Evolutionary conservation across 2,329 filamentous ascomycete species (phyloP).

Genomic region (Fusarium abutilonis): DNA sequence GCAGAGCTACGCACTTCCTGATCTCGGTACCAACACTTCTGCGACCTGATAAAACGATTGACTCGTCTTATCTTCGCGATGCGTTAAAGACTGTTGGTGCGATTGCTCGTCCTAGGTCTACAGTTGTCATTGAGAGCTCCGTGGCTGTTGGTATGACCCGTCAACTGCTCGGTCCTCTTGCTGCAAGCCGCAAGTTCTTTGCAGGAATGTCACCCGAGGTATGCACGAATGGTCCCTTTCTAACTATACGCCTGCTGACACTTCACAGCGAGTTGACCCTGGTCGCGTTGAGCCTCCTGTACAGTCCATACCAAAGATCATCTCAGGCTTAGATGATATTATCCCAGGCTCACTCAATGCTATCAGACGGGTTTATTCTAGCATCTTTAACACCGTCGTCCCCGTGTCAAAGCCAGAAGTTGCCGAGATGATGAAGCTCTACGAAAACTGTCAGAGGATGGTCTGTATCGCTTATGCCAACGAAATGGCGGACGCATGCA

Average conservation of each 20-base stretch:
- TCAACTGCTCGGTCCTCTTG: slow-evolving; percentile 57
- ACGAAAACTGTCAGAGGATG: slow-evolving; percentile 66
- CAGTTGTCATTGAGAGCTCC: slow-evolving; percentile 62
- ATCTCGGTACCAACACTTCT: slow-evolving; percentile 63
- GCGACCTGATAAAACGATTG: slow-evolving; percentile 55
- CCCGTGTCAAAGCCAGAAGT: slow-evolving; percentile 61
- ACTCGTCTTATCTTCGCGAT: slow-evolving; percentile 56
- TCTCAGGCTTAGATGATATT: slow-evolving; percentile 61
- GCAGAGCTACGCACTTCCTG: slow-evolving; percentile 59
- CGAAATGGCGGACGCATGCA: slow-evolving; percentile 64
- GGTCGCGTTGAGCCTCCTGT: slow-evolving; percentile 56
- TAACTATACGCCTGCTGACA: background rate
- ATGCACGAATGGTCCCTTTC: background rate
- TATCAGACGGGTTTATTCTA: slow-evolving; percentile 56
- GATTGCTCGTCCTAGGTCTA: slow-evolving; percentile 55
- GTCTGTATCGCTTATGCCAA: slow-evolving; percentile 64
- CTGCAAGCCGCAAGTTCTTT: slow-evolving; percentile 51
- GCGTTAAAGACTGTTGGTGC: slow-evolving; percentile 55
- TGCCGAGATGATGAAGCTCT: slow-evolving; percentile 66
- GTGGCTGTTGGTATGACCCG: slow-evolving; percentile 65
- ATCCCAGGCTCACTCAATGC: slow-evolving; percentile 54
- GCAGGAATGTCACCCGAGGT: slow-evolving; percentile 59
- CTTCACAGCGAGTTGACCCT: slow-evolving; percentile 57
- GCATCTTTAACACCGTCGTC: slow-evolving; percentile 57
- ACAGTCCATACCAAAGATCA: slow-evolving; percentile 60